A percentile compares a stretch with the other conserved stretches of the same genome.
Evolutionary conservation across 352 stramenopile species (phyloP).

Genomic region (Phytopythium ostracodes): DNA sequence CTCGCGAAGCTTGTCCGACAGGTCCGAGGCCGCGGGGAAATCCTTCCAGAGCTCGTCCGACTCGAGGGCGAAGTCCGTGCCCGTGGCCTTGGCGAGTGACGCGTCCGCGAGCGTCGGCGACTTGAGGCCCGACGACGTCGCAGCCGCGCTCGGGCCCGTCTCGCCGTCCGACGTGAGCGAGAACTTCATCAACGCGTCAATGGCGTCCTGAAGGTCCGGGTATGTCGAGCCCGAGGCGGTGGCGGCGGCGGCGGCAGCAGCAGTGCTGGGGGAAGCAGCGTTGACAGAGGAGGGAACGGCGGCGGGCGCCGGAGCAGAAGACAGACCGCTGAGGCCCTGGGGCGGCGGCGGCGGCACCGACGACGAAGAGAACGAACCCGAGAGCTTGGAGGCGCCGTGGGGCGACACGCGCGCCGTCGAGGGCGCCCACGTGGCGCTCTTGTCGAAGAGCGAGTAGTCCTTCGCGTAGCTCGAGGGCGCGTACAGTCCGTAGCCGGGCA

Average conservation of each 20-base stretch:
- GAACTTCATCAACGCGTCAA: slow-evolving; percentile 86
- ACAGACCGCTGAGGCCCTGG: slow-evolving; percentile 16
- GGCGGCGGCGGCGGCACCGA: slow-evolving; percentile 14
- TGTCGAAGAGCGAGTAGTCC: slow-evolving; percentile 65
- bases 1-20: slow-evolving; percentile 36
- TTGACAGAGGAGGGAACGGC: neutral
- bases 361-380: slow-evolving; percentile 28
- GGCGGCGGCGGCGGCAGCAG: slow-evolving; percentile 17
- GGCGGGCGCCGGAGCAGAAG: neutral
- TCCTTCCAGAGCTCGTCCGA: slow-evolving; percentile 79
- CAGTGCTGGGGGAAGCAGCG: slow-evolving; percentile 1
- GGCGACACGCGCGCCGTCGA: slow-evolving; percentile 8
- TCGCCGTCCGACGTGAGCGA: slow-evolving; percentile 54
- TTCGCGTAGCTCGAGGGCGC: slow-evolving; percentile 40
- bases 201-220: slow-evolving; percentile 81
- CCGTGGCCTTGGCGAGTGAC: slow-evolving; percentile 14
- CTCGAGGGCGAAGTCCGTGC: slow-evolving; percentile 55
- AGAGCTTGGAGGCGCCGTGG: slow-evolving; percentile 12
- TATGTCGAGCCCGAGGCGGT: slow-evolving; percentile 38
- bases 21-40: slow-evolving; percentile 32
- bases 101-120: slow-evolving; percentile 3
- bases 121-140: slow-evolving; percentile 9
- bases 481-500: slow-evolving; percentile 18
- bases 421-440: slow-evolving; percentile 38
- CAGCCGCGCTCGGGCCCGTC: slow-evolving; percentile 11